phyloP scores from a whole-genome alignment of 1,284 basidiomycete species.

The Ceratobasidium sp. region DNA sequence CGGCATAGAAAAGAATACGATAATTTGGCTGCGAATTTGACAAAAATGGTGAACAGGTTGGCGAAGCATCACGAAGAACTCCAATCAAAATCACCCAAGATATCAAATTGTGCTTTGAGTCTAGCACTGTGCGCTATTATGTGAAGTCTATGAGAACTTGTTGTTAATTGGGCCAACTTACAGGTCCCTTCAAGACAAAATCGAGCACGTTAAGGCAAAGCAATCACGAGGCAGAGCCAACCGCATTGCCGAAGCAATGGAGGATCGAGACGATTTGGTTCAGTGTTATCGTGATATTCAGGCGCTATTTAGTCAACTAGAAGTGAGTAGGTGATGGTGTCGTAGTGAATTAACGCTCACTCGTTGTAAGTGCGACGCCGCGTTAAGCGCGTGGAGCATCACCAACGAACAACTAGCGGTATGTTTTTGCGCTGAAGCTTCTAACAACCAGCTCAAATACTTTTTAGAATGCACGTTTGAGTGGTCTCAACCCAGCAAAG shows the following conservation, averaged over 20 bases:
- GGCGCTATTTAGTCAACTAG: neutral
- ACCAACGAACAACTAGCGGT: constrained; percentile 27
- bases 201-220: neutral
- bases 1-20: neutral
- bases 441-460: too few relatives aligned
- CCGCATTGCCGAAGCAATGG: neutral
- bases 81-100: neutral
- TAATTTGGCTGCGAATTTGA: neutral
- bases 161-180: neutral
- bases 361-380: neutral
- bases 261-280: neutral
- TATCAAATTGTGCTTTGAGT: neutral
- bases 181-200: neutral
- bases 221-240: neutral
- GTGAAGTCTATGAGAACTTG: neutral
- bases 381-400: constrained; percentile 13
- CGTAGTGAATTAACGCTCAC: neutral
- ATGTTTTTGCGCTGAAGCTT: neutral
- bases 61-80: neutral
- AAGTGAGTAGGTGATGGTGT: neutral
- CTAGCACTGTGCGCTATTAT: neutral
- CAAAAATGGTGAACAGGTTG: neutral
- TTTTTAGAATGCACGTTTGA: constrained; percentile 11
- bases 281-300: constrained; percentile 3
- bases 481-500: neutral